Evolutionary conservation across 2,329 filamentous ascomycete species (phyloP).

Genomic region (Acephala macrosclerotiorum): DNA sequence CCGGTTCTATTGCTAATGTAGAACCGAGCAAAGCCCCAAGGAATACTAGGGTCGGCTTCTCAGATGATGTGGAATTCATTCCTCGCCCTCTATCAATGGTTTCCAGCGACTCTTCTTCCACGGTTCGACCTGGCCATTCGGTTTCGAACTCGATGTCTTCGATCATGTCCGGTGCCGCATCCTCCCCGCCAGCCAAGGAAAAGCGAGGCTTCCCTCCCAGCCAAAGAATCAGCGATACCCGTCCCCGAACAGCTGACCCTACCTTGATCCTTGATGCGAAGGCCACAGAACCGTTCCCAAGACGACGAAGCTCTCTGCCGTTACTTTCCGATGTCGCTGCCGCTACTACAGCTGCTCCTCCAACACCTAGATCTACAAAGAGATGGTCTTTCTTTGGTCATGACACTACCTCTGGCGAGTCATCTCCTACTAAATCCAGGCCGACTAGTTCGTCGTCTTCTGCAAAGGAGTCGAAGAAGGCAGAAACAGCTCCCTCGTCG

Average conservation of each 20-base stretch:
- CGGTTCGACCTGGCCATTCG: slow-evolving; percentile 70
- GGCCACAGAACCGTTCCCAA: slow-evolving; percentile 47
- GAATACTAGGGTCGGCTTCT: slow-evolving; percentile 79
- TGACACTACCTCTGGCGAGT: slow-evolving; percentile 44
- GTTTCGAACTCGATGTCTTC: slow-evolving; percentile 84
- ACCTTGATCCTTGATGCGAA: slow-evolving; percentile 57
- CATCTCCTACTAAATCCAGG: slow-evolving; percentile 57
- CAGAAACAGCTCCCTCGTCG: slow-evolving; percentile 21
- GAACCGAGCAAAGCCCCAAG: slow-evolving; percentile 42
- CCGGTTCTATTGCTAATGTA: slow-evolving; percentile 20
- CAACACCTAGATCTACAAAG: slow-evolving; percentile 43
- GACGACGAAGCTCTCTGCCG: slow-evolving; percentile 66
- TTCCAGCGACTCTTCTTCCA: slow-evolving; percentile 85
- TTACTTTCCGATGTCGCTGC: slow-evolving; percentile 49
- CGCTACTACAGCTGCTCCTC: slow-evolving; percentile 41
- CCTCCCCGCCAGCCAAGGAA: slow-evolving; percentile 48
- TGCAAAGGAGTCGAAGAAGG: slow-evolving; percentile 47
- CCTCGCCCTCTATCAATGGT: slow-evolving; percentile 83
- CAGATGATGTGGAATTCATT: slow-evolving; percentile 84
- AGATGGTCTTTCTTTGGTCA: slow-evolving; percentile 45
- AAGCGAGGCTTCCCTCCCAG: slow-evolving; percentile 50
- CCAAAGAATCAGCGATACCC: slow-evolving; percentile 54
- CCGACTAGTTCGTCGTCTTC: slow-evolving; percentile 51
- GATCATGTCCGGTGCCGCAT: slow-evolving; percentile 68
- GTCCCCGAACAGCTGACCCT: slow-evolving; percentile 77